A percentile compares a stretch with the other conserved stretches of the same genome.
Conservation (phyloP, 495 filamentous ascomycete species). For the Cercophora scortea region DNA sequence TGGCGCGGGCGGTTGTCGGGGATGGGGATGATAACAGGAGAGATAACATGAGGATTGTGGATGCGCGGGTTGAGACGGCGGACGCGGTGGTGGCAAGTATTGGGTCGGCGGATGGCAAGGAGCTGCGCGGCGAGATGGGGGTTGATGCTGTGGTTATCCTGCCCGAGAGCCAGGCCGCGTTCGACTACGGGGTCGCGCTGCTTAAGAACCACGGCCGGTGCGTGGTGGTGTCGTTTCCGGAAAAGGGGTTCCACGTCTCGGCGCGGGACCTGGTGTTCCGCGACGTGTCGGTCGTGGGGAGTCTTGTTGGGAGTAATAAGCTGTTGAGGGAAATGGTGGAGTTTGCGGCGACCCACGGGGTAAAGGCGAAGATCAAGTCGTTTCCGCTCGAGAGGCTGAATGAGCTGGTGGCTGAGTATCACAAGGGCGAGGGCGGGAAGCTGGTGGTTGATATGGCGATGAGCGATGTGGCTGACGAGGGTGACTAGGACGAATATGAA, state of each 20-base stretch:
- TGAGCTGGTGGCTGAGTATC: conserved; percentile 35
- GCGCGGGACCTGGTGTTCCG: conserved; percentile 32
- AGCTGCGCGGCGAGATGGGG: conserved; percentile 26
- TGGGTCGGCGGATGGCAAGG: conserved; percentile 22
- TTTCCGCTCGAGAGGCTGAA: conserved; percentile 28
- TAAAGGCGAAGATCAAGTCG: conserved; percentile 25
- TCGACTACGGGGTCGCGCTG: conserved; percentile 33
- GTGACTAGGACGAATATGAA: not conserved
- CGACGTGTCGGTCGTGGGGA: conserved; percentile 28
- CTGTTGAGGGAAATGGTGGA: conserved; percentile 26
- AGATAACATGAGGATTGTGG: conserved; percentile 4
- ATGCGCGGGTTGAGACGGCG: conserved; percentile 8
- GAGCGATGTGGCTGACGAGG: not conserved
- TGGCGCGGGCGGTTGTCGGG: conserved; percentile 3
- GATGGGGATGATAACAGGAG: too few relatives aligned
- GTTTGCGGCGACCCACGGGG: conserved; percentile 21
- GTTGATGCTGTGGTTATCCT: conserved; percentile 36
- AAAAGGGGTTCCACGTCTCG: conserved; percentile 28
- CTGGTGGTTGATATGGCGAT: conserved; percentile 32
- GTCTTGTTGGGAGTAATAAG: conserved; percentile 28
- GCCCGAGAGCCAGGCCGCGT: conserved; percentile 31
- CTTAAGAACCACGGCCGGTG: conserved; percentile 30
- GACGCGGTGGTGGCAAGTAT: conserved; percentile 8
- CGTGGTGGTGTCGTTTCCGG: conserved; percentile 31
- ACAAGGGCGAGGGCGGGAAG: conserved; percentile 32